Conservation (phyloP, 139 green algal species). For the Picochlorum sp. region DNA sequence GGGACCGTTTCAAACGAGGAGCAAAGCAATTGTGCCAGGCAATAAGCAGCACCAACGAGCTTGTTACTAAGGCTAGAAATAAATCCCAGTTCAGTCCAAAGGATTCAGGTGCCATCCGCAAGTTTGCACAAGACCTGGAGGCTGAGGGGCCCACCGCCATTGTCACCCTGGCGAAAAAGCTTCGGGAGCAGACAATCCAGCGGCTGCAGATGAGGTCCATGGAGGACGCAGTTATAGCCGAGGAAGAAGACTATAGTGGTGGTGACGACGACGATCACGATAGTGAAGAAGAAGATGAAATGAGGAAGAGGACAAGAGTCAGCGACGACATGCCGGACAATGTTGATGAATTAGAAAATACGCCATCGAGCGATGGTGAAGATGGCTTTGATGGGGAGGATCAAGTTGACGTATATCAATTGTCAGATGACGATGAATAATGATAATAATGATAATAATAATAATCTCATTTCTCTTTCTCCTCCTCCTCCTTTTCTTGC, state of each 20-base stretch:
- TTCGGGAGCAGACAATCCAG: slow-evolving; percentile 38
- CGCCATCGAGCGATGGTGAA: background rate
- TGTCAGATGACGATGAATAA: slow-evolving; percentile 29
- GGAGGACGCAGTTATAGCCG: slow-evolving; percentile 9
- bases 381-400: slow-evolving; percentile 12
- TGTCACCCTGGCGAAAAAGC: slow-evolving; percentile 33
- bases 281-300: slow-evolving; percentile 5
- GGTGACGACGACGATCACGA: background rate
- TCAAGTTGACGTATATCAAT: slow-evolving; percentile 26
- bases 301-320: background rate
- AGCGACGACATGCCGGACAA: background rate
- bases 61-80: slow-evolving; percentile 53
- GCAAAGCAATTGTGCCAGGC: slow-evolving; percentile 41
- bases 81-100: slow-evolving; percentile 66
- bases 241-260: background rate
- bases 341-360: background rate
- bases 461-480: too few relatives aligned
- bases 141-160: slow-evolving; percentile 39
- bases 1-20: slow-evolving; percentile 65
- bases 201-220: slow-evolving; percentile 8
- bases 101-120: slow-evolving; percentile 40
- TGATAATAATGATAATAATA: background rate
- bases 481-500: slow-evolving; percentile 2
- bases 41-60: slow-evolving; percentile 50
- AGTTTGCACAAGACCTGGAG: slow-evolving; percentile 39